Evolutionary conservation across 306 rosid genomes (phyloP).

Genomic region (Vicia faba): DNA sequence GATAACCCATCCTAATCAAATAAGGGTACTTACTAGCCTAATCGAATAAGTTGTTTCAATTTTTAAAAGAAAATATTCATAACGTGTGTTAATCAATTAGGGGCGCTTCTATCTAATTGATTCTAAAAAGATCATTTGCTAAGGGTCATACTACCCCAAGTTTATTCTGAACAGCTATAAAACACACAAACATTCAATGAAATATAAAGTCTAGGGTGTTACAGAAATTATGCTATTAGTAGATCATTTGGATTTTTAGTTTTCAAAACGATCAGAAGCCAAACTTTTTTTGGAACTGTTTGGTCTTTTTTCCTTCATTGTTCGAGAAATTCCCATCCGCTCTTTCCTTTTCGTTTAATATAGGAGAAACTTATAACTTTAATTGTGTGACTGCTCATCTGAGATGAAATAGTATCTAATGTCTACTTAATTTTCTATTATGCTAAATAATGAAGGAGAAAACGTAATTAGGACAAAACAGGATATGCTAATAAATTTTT

Average conservation of each 20-base stretch:
- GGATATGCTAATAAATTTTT: slow-evolving; percentile 17
- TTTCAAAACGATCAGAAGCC: background rate
- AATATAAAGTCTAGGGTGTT: background rate
- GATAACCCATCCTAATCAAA: background rate
- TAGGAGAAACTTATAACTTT: no score
- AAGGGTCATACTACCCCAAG: background rate
- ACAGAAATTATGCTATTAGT: background rate
- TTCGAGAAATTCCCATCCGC: background rate
- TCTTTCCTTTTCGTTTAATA: background rate
- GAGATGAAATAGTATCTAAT: background rate
- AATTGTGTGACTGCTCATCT: background rate
- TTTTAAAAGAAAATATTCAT: background rate
- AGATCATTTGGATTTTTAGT: background rate
- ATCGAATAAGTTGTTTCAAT: background rate
- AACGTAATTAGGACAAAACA: background rate
- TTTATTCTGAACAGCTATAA: background rate
- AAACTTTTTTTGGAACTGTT: background rate
- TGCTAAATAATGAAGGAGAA: background rate
- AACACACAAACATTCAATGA: background rate
- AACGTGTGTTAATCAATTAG: background rate
- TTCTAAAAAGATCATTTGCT: background rate
- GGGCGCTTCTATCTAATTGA: background rate
- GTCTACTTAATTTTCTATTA: slow-evolving; percentile 12
- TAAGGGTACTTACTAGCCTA: background rate
- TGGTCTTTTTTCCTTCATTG: background rate